Evolutionary conservation across 2,329 filamentous ascomycete species (phyloP), one percentile per base, ranked within the genome.

Genomic region (Plenodomus tracheiphilus): DNA sequence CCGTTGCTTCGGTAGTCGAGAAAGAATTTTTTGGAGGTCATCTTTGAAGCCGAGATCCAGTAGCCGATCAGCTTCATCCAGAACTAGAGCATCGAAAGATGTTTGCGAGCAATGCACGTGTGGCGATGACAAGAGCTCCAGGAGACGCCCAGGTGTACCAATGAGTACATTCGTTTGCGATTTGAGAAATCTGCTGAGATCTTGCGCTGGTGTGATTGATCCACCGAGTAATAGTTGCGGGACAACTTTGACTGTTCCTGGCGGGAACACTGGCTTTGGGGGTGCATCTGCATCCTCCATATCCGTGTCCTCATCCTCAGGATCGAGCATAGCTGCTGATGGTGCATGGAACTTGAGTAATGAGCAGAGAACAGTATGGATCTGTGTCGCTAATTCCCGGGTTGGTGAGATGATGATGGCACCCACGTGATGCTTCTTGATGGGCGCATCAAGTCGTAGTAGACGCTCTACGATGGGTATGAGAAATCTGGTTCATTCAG

Each of bases 11-110:
- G 94, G 94, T 5, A 99, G 76, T 15, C 88, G 83, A 0, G 85
- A 84, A 18, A 99, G 76, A 35, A 97, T 96, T 46, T 85, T 89
- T 60, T 94, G 90, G 21, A 99, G 74, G 59, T 96, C 91, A 47
- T 89, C 86, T 71, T 95, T 94, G 74, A 99, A 97, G 5, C 95
- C 94, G 18, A 97, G 81, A 73, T 99, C 94, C 10, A 99, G 79
- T 20, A 99, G 77, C 50, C 94, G 83, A 72, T 99, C 94, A 41
- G 93, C 94, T 75, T 99, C 94, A 67, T 99, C 94, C 30, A 99
- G 81, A 3, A 99, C 89, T 10, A 99, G 82, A 41, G 91, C 85
- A 70, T 99, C 93, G 59, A 99, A 97, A 0, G 89, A 89, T 1
- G 89, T 91, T 53, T 93, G 88, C 0, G 90, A 86, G 61, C 89